Evolutionary conservation across 2,329 filamentous ascomycete species (phyloP).

Genomic region (Cryphonectria nitschkei): DNA sequence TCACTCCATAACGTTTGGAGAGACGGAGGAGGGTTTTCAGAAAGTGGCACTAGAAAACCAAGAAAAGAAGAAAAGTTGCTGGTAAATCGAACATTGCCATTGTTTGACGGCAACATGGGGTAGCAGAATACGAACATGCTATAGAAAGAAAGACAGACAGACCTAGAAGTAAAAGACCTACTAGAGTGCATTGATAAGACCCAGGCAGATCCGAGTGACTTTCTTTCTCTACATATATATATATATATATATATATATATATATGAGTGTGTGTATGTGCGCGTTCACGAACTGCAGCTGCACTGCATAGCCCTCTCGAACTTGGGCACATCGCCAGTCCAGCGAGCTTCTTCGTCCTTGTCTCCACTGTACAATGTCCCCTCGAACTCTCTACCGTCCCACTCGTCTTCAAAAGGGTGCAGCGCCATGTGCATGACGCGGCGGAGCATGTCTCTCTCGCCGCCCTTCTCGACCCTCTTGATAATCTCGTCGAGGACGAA

Average conservation of each 20-base stretch:
- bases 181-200: neutral
- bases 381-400: constrained; percentile 59
- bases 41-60: neutral
- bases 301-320: constrained; percentile 84
- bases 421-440: constrained; percentile 82
- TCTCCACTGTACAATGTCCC: constrained; percentile 60
- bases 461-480: constrained; percentile 80
- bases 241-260: neutral
- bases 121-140: neutral
- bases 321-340: constrained; percentile 83
- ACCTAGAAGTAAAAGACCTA: neutral
- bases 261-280: too few species aligned
- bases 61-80: constrained; percentile 11
- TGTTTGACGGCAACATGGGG: neutral
- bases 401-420: constrained; percentile 81
- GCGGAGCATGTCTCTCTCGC: constrained; percentile 77
- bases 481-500: constrained; percentile 97
- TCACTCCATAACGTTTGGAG: neutral
- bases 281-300: constrained; percentile 75
- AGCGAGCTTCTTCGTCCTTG: constrained; percentile 76
- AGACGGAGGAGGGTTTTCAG: too few species aligned
- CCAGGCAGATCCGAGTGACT: neutral
- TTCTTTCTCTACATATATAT: neutral
- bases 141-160: neutral
- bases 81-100: constrained; percentile 10